Conservation (phyloP, 352 stramenopile genomes). For the Phytophthora tentaculata region DNA sequence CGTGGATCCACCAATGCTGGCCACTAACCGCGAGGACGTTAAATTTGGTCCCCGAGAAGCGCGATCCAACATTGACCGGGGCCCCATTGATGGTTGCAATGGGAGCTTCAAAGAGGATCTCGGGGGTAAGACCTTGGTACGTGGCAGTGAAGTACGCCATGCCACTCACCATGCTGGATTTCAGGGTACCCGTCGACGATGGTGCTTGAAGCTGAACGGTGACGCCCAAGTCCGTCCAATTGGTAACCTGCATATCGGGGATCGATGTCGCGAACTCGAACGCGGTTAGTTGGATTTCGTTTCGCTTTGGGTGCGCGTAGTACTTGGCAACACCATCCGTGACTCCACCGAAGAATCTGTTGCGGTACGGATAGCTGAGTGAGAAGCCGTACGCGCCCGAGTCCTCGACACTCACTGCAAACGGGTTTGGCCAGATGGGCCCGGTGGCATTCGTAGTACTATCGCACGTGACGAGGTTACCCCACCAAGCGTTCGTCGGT, state of each 20-base stretch:
- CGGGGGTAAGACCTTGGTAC: slow-evolving; percentile 61
- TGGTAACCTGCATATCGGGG: slow-evolving; percentile 55
- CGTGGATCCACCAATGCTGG: slow-evolving; percentile 70
- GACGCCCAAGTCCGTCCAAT: slow-evolving; percentile 76
- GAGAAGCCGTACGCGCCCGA: slow-evolving; percentile 51
- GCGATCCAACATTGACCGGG: slow-evolving; percentile 29
- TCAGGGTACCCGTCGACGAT: slow-evolving; percentile 36
- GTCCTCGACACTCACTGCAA: slow-evolving; percentile 57
- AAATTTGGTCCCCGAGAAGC: slow-evolving; percentile 52
- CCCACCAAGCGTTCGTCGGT: slow-evolving; percentile 84
- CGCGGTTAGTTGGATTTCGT: slow-evolving; percentile 68
- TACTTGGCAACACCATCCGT: slow-evolving; percentile 49
- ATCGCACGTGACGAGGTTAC: slow-evolving; percentile 80
- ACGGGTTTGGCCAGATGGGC: slow-evolving; percentile 77
- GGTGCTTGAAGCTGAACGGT: slow-evolving; percentile 49
- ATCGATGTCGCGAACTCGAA: slow-evolving; percentile 52
- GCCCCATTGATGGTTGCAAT: slow-evolving; percentile 61
- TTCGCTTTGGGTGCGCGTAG: slow-evolving; percentile 66
- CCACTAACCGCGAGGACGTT: slow-evolving; percentile 56
- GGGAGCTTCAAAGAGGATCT: slow-evolving; percentile 56
- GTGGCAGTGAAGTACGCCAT: slow-evolving; percentile 78
- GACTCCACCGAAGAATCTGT: slow-evolving; percentile 63
- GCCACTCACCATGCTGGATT: slow-evolving; percentile 62
- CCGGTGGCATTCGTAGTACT: slow-evolving; percentile 48
- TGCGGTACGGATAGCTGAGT: slow-evolving; percentile 73